Evolutionary conservation across 2,329 filamentous ascomycete genomes (phyloP), one percentile per base, ranked within the genome.

Genomic region (Colletotrichum orchidophilum): DNA sequence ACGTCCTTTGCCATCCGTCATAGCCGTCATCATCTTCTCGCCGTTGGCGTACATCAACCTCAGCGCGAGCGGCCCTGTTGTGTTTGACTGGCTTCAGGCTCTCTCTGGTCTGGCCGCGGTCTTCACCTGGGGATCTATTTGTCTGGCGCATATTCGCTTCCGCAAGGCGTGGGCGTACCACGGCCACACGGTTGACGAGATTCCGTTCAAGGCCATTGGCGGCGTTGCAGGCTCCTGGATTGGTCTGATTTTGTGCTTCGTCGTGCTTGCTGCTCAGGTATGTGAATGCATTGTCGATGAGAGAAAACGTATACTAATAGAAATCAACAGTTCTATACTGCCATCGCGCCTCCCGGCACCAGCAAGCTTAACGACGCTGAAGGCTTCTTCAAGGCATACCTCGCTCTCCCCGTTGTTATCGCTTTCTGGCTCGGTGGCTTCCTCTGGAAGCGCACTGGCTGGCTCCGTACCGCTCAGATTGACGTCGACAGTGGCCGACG

Each of bases 71-170:
- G 89, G 89, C 49, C 77, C 80, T 2, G 79, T 82, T 0, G 86
- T 92, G 13, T 91, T 93, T 67, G 85, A 88, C 70, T 92, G 91
- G 91, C 85, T 93, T 2, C 85, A 89, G 35, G 88, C 90, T 5
- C 82, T 92, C 11, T 91, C 90, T 1, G 90, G 88, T 66, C 84
- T 92, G 1, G 87, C 87, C 8, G 86, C 88, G 21, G 84, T 92
- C 54, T 92, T 92, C 78, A 88, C 90, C 18, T 93, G 90, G 90
- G 89, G 85, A 29, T 89, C 87, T 62, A 91, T 93, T 76, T 92
- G 89, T 78, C 77, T 90, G 3, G 86, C 88, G 1, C 90, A 92
- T 76, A 91, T 92, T 74, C 90, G 90, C 18, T 92, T 92, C 86
- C 89, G 91, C 35, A 74, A 76, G 11, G 91, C 89, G 0, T 92